Evolutionary conservation across 225 moss, liverwort and hornwort genomes (phyloP), one percentile per base, ranked within the genome.

Genomic region (Polytrichum formosum): DNA sequence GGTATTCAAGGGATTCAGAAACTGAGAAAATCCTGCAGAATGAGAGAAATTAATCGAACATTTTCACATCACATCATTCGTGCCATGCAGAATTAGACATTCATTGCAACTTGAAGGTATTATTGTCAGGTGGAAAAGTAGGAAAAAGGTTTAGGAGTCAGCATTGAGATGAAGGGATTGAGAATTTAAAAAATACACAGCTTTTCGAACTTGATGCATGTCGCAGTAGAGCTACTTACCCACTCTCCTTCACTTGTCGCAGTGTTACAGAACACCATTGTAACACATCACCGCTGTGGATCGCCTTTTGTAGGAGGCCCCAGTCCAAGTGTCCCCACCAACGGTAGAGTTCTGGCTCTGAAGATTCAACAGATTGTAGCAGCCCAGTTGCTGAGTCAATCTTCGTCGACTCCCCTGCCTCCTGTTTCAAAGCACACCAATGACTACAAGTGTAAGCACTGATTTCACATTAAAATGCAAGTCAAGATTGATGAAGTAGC

Each of bases 301-400:
- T 59, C 6, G 59, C 59, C 59, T 59, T 59, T 22, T 9, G 59
- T 23, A 59, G 20, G 59, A 59, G 59, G 16, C n/a, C 23, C 59
- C 59, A 59, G 9, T 59, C 59, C 59, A 59, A 59, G 59, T 59
- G 59, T 6, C 59, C 59, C 59, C 59, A 59, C 59, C 59, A 59
- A 23, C 7, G 59, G 23, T 59, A 59, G 59, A 59, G 59, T 59
- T 59, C 59, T 20, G 59, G 21, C 21, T 59, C 21, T 59, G 59
- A n/a, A 20, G 21, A 23, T 20, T 23, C 6, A 20, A 59, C 59
- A 59, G 23, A 23, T n/a, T 59, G n/a, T n/a, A 20, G 59, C 59
- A 59, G 21, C 59, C 23, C 59, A 59, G 59, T n/a, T 59, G 59
- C 23, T 22, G 7, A 22, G 59, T 59, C 1, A n/a, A 59, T 20